phyloP scores from a whole-genome alignment of 2,329 filamentous ascomycete species.

The Plenodomus lindquistii region DNA sequence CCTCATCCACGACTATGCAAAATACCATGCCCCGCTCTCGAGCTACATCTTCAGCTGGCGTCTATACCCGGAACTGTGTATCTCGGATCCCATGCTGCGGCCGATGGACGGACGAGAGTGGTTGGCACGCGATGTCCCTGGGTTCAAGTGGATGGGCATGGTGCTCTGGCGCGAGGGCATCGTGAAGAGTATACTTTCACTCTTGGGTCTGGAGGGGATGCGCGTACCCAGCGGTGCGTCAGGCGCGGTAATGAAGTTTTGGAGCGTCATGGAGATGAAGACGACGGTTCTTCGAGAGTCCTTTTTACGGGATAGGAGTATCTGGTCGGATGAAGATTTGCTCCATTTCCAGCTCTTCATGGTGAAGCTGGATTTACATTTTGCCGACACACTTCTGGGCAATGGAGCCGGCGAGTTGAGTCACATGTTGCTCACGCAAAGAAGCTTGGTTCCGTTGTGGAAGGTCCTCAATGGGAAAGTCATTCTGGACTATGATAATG shows the following conservation, averaged over 20 bases:
- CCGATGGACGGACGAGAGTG: slow-evolving; percentile 45
- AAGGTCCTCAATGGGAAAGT: slow-evolving; percentile 56
- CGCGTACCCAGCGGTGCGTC: slow-evolving; percentile 52
- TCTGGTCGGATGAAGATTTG: slow-evolving; percentile 65
- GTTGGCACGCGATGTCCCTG: slow-evolving; percentile 56
- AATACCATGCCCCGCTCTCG: slow-evolving; percentile 59
- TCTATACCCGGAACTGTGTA: slow-evolving; percentile 61
- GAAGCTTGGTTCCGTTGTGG: slow-evolving; percentile 47
- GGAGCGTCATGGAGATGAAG: slow-evolving; percentile 71
- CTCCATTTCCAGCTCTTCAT: slow-evolving; percentile 67
- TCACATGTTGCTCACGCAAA: slow-evolving; percentile 59
- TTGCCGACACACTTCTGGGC: slow-evolving; percentile 65
- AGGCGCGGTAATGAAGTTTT: slow-evolving; percentile 63
- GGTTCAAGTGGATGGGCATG: slow-evolving; percentile 70
- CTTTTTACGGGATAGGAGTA: slow-evolving; percentile 55
- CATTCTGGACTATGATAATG: slow-evolving; percentile 46
- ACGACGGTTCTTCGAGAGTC: slow-evolving; percentile 60
- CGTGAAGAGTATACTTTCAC: slow-evolving; percentile 59
- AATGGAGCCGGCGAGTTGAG: slow-evolving; percentile 47
- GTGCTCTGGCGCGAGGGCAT: slow-evolving; percentile 52
- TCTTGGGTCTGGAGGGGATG: slow-evolving; percentile 65
- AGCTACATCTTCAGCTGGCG: slow-evolving; percentile 63
- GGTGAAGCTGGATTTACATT: slow-evolving; percentile 71
- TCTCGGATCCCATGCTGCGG: slow-evolving; percentile 62
- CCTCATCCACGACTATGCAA: slow-evolving; percentile 60